Conservation (phyloP, 2,329 filamentous ascomycete species). For the Ustulina deusta region DNA sequence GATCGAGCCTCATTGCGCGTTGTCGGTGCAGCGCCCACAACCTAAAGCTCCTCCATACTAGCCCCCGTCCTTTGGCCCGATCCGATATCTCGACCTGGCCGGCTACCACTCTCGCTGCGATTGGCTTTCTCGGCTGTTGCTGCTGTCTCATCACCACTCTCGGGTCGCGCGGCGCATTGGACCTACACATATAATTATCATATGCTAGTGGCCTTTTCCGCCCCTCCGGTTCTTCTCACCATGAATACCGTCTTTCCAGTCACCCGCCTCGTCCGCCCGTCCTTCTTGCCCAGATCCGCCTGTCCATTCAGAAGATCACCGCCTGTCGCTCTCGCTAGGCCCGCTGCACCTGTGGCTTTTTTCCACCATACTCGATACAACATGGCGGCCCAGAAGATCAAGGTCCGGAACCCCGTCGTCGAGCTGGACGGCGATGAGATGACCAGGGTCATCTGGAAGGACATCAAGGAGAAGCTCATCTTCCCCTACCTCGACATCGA, state of each 20-base stretch:
- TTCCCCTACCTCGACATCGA: conserved; percentile 95
- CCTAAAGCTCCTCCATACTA: conserved; percentile 12
- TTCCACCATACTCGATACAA: conserved; percentile 57
- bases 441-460: conserved; percentile 99
- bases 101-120: conserved; percentile 29
- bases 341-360: conserved; percentile 49
- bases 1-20: too few relatives aligned
- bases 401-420: conserved; percentile 99
- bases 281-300: conserved; percentile 46
- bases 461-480: conserved; percentile 99
- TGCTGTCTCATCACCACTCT: conserved; percentile 19
- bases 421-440: conserved; percentile 96
- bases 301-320: conserved; percentile 48
- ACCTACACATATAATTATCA: conserved; percentile 28
- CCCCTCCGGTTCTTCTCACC: conserved; percentile 37
- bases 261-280: conserved; percentile 49
- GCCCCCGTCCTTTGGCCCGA: conserved; percentile 27
- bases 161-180: conserved; percentile 4
- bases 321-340: conserved; percentile 41
- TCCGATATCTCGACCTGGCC: conserved; percentile 26
- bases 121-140: conserved; percentile 41
- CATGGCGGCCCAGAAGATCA: conserved; percentile 84
- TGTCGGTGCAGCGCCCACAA: too few relatives aligned
- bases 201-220: neutral
- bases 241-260: conserved; percentile 47